Conservation (phyloP, 192 early-diverging fungal genomes). For the Mortierella claussenii region DNA sequence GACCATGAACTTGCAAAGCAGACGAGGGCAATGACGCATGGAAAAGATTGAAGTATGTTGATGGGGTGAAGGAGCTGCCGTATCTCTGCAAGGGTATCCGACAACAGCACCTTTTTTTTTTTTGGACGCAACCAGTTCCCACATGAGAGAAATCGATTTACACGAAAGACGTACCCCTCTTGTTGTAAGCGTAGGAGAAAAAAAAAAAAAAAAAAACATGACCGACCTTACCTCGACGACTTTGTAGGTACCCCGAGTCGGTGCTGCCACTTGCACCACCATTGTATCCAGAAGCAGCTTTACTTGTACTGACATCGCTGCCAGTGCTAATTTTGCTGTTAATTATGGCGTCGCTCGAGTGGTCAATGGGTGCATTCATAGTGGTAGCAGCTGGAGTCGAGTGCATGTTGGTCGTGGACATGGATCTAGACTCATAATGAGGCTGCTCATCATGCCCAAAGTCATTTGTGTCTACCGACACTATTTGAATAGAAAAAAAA, state of each 20-base stretch:
- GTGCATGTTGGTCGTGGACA: background rate
- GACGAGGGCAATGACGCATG: too few species aligned
- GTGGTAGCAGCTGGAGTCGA: slow-evolving; percentile 2
- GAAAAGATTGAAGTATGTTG: too few species aligned
- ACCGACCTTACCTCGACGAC: background rate
- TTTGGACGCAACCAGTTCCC: too few species aligned
- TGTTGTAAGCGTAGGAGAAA: background rate
- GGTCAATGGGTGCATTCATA: slow-evolving; percentile 4
- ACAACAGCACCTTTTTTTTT: too few species aligned
- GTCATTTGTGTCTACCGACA: slow-evolving; percentile 17
- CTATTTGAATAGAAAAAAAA: slow-evolving; percentile 10
- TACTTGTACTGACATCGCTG: background rate
- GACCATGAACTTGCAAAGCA: too few species aligned
- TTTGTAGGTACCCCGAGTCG: slow-evolving; percentile 4
- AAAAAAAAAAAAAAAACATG: background rate
- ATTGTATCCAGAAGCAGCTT: background rate
- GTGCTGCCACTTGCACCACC: background rate
- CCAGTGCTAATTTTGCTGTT: background rate
- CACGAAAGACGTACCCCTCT: too few species aligned
- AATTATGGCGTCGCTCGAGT: background rate
- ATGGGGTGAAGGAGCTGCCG: too few species aligned
- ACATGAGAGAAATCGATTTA: too few species aligned
- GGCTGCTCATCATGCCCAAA: slow-evolving; percentile 31
- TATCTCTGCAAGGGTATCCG: too few species aligned
- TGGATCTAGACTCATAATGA: slow-evolving; percentile 11